These are phyloP conservation scores for Schizopora paradoxa DNA, from an alignment of 1,284 basidiomycete species.

Conservation along the genomic window DNA sequence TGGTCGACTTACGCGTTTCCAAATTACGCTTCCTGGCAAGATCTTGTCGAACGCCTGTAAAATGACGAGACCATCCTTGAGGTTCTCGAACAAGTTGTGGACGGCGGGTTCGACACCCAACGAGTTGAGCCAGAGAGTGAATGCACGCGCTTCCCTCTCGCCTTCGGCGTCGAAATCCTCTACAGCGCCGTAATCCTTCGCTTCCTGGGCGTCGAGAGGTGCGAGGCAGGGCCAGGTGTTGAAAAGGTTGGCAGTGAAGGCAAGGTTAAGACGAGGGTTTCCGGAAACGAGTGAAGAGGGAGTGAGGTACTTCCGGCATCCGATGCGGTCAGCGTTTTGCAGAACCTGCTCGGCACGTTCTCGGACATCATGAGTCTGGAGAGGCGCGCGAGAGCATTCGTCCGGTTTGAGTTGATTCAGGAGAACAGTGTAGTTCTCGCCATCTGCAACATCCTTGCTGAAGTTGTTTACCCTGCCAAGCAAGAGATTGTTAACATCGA, in stretches of 20 bases:
- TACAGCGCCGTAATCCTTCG: conserved; percentile 76
- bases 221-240: conserved; percentile 94
- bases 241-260: conserved; percentile 98
- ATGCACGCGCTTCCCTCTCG: conserved; percentile 95
- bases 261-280: conserved; percentile 97
- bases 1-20: conserved; percentile 92
- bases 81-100: conserved; percentile 94
- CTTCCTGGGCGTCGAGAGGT: conserved; percentile 88
- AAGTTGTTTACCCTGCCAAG: conserved; percentile 87
- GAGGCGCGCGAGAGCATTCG: conserved; percentile 86
- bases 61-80: conserved; percentile 88
- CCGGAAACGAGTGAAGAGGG: conserved; percentile 87
- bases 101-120: conserved; percentile 94
- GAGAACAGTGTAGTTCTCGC: conserved; percentile 95
- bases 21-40: conserved; percentile 85
- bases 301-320: conserved; percentile 94
- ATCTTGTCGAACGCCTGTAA: conserved; percentile 97
- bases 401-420: conserved; percentile 94
- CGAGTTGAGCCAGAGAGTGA: conserved; percentile 97
- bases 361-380: conserved; percentile 80
- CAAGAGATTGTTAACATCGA: conserved; percentile 3
- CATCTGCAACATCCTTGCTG: conserved; percentile 90
- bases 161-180: conserved; percentile 99
- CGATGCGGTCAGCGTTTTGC: conserved; percentile 90
- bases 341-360: conserved; percentile 89